phyloP scores from a whole-genome alignment of 306 rosid genomes.

The Argentina anserina region DNA sequence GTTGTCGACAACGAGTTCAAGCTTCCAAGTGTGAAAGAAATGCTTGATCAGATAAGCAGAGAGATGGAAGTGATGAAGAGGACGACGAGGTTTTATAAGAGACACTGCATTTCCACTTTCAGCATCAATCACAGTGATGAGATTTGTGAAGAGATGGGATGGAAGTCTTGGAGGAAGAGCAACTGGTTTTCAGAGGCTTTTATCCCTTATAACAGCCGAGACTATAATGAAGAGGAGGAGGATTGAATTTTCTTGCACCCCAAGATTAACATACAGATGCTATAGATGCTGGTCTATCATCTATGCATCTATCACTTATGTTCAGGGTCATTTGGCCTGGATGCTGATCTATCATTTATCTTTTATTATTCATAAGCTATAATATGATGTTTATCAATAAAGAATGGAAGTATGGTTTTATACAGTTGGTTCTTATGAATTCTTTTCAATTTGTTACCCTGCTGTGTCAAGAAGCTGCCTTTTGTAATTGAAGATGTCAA shows the following conservation, averaged over 20 bases:
- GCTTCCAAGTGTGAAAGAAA: constrained; percentile 45
- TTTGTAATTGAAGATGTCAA: background rate
- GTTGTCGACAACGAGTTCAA: constrained; percentile 47
- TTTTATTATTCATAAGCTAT: constrained; percentile 1
- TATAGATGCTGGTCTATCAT: too few species aligned
- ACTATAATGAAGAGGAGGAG: constrained; percentile 27
- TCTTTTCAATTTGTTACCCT: background rate
- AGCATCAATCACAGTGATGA: constrained; percentile 65
- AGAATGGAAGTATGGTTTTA: background rate
- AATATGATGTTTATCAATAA: constrained; percentile 11
- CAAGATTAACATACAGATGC: background rate
- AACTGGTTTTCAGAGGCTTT: constrained; percentile 52
- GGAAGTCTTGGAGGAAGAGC: constrained; percentile 50
- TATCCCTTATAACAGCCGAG: constrained; percentile 55
- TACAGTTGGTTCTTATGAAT: background rate
- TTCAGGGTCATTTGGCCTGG: background rate
- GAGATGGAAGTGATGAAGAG: constrained; percentile 54
- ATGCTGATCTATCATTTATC: background rate
- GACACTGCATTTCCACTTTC: constrained; percentile 64
- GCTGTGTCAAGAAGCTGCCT: background rate
- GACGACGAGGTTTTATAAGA: constrained; percentile 47
- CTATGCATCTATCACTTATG: background rate
- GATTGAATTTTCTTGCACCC: background rate
- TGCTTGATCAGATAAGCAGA: constrained; percentile 33
- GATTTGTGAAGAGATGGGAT: constrained; percentile 55